Conservation (phyloP, 2,329 filamentous ascomycete species). For the Neonectria sp. region DNA sequence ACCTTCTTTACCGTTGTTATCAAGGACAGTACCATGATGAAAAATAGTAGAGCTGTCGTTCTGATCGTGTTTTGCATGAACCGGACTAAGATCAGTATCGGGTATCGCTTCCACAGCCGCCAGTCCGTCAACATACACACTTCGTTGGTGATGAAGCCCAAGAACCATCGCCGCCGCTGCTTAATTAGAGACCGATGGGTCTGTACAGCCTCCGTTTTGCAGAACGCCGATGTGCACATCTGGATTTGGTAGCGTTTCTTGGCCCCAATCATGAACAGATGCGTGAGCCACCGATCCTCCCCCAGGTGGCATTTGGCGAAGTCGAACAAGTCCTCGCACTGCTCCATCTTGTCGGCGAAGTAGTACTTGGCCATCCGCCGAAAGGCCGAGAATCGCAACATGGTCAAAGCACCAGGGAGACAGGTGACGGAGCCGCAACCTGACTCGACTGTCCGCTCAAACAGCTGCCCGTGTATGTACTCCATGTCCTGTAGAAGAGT, state of each 20-base stretch:
- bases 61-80: constrained; percentile 98
- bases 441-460: constrained; percentile 95
- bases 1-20: constrained; percentile 87
- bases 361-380: constrained; percentile 98
- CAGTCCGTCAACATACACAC: constrained; percentile 98
- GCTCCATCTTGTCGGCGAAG: constrained; percentile 96
- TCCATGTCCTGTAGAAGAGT: constrained; percentile 98
- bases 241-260: constrained; percentile 95
- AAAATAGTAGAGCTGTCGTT: constrained; percentile 93
- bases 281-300: constrained; percentile 96
- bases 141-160: constrained; percentile 98
- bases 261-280: constrained; percentile 98
- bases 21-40: constrained; percentile 91
- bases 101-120: constrained; percentile 92
- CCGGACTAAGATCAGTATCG: constrained; percentile 86
- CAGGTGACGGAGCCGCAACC: constrained; percentile 95
- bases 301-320: constrained; percentile 96
- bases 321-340: constrained; percentile 96
- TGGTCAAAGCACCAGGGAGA: constrained; percentile 93
- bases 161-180: constrained; percentile 95
- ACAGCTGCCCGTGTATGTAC: constrained; percentile 96
- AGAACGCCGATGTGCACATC: constrained; percentile 97
- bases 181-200: constrained; percentile 89
- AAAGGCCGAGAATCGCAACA: constrained; percentile 96
- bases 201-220: constrained; percentile 97